Evolutionary conservation across 2,329 filamentous ascomycete species (phyloP).

Genomic region (Fusarium tricinctum): DNA sequence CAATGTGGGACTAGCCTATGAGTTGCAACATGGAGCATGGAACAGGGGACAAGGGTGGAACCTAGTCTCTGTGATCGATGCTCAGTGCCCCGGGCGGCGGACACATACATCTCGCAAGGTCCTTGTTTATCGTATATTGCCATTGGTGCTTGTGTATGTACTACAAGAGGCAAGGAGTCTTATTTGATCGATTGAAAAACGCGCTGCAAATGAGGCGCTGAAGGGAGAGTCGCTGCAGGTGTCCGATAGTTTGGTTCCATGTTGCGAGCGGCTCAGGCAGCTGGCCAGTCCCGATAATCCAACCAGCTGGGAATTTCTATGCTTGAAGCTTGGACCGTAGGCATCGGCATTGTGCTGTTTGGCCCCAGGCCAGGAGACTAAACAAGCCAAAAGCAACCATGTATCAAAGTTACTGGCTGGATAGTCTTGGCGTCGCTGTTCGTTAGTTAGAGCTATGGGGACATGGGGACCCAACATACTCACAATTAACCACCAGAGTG

Average conservation of each 20-base stretch:
- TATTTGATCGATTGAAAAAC: conserved; percentile 21
- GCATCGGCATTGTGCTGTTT: conserved; percentile 31
- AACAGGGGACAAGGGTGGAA: conserved; percentile 20
- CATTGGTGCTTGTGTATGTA: conserved; percentile 33
- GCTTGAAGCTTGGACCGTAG: conserved; percentile 24
- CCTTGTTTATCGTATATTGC: conserved; percentile 26
- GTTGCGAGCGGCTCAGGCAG: conserved; percentile 14
- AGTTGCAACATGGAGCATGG: conserved; percentile 42
- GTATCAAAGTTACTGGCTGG: conserved; percentile 31
- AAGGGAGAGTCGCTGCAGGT: conserved; percentile 34
- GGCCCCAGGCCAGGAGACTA: conserved; percentile 2
- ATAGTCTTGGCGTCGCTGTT: conserved; percentile 19
- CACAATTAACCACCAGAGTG: conserved; percentile 35
- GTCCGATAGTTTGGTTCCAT: conserved; percentile 28
- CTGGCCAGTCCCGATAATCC: conserved; percentile 20
- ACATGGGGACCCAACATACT: conserved; percentile 38
- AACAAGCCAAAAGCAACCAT: conserved; percentile 35
- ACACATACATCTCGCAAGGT: conserved; percentile 25
- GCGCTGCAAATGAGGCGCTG: conserved; percentile 23
- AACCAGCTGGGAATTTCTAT: conserved; percentile 23
- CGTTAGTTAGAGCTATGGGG: conserved; percentile 20
- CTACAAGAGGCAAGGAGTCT: conserved; percentile 16
- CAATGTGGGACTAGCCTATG: conserved; percentile 34
- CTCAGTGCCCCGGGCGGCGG: conserved; percentile 17
- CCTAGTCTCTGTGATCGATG: conserved; percentile 31